phyloP scores from a whole-genome alignment of 2,329 filamentous ascomycete species.

The Microthyrium microscopicum region DNA sequence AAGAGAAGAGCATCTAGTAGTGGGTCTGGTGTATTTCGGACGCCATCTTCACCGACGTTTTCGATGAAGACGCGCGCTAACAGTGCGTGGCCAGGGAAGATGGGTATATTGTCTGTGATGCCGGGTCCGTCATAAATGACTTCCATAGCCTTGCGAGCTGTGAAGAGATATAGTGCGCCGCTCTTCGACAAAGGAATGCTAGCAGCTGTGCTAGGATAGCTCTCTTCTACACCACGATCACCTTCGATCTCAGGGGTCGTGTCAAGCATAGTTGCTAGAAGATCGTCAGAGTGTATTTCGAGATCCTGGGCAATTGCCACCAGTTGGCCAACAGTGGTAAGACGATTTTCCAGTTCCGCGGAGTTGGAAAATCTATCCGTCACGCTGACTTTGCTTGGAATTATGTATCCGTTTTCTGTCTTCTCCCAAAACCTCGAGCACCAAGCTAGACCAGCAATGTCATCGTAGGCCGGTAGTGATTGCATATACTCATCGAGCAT shows the following conservation, averaged over 20 bases:
- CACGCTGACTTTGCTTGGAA: conserved; percentile 44
- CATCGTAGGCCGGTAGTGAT: conserved; percentile 25
- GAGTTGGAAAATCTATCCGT: conserved; percentile 49
- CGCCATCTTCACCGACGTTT: conserved; percentile 19
- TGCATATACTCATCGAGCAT: conserved; percentile 58
- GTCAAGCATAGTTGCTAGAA: conserved; percentile 28
- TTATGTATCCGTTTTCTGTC: conserved; percentile 45
- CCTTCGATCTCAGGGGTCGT: conserved; percentile 23
- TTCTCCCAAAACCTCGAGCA: conserved; percentile 47
- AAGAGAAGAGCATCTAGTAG: conserved; percentile 38
- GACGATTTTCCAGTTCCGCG: conserved; percentile 41
- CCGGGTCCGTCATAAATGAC: conserved; percentile 30
- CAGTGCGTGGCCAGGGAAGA: conserved; percentile 37
- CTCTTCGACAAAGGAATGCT: conserved; percentile 40
- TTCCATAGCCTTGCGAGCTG: conserved; percentile 33
- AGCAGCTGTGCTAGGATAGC: conserved; percentile 33
- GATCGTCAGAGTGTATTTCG: conserved; percentile 29
- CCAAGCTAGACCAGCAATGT: conserved; percentile 33
- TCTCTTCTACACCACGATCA: conserved; percentile 34
- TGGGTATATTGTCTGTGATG: conserved; percentile 21
- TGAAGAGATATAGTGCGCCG: conserved; percentile 36
- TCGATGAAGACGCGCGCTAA: conserved; percentile 36
- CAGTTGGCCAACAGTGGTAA: conserved; percentile 55
- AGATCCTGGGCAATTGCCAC: conserved; percentile 48
- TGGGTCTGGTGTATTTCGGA: conserved; percentile 31